These are phyloP conservation scores for Gossypium herbaceum DNA, from an alignment of 345 rosid genomes.

Conservation along the genomic window DNA sequence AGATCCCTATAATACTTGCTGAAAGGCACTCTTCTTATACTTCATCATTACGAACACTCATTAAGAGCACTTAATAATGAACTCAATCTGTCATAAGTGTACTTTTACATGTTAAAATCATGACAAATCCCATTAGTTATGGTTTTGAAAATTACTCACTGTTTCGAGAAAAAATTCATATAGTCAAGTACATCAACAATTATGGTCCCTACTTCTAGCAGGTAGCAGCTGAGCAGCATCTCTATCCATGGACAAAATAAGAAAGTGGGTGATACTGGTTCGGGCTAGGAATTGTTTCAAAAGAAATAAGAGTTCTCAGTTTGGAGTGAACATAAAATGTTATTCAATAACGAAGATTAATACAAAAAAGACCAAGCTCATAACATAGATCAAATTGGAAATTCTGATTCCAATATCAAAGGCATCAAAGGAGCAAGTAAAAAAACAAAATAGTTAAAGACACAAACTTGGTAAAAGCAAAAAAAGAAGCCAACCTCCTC, in stretches of 20 bases:
- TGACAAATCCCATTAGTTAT: not conserved
- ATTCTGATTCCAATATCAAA: not conserved
- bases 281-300: not conserved
- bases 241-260: not conserved
- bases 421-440: not conserved
- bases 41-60: not conserved
- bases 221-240: not conserved
- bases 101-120: not conserved
- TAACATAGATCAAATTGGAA: not conserved
- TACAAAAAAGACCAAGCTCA: not conserved
- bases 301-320: not conserved
- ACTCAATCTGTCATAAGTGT: not conserved
- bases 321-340: not conserved
- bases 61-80: not conserved
- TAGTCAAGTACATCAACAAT: not conserved
- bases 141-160: not conserved
- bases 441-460: not conserved
- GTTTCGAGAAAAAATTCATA: not conserved
- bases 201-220: not conserved
- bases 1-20: not conserved
- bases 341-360: not conserved
- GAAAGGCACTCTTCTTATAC: not conserved
- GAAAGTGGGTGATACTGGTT: not conserved
- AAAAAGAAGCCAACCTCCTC: slow-evolving; percentile 63
- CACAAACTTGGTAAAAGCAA: not conserved